phyloP scores from a whole-genome alignment of 257 asterid species.

The Striga asiatica region DNA sequence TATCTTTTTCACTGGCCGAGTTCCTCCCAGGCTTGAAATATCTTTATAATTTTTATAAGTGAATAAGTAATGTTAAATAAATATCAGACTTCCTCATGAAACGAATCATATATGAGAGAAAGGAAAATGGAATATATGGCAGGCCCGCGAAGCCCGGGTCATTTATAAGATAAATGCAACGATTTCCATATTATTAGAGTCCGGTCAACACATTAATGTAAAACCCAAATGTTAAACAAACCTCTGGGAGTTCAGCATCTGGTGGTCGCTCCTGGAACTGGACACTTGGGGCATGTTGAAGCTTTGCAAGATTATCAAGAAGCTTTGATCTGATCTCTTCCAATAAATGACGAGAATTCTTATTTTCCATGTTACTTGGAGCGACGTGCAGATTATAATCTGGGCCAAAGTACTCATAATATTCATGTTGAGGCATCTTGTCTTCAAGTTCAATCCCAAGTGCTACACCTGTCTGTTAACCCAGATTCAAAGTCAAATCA shows the following conservation, averaged over 20 bases:
- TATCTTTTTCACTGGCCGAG: neutral
- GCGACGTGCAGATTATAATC: conserved; percentile 57
- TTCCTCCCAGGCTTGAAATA: too few species aligned
- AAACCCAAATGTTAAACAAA: conserved; percentile 21
- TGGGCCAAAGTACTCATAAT: conserved; percentile 58
- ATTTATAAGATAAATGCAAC: neutral
- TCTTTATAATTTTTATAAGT: neutral
- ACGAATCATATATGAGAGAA: neutral
- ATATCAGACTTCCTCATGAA: neutral
- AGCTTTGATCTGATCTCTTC: conserved; percentile 50
- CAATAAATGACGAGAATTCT: conserved; percentile 43
- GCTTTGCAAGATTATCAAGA: conserved; percentile 52
- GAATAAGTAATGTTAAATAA: neutral
- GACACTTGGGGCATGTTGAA: conserved; percentile 65
- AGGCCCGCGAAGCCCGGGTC: neutral
- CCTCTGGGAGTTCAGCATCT: conserved; percentile 49
- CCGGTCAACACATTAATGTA: neutral
- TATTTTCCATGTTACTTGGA: conserved; percentile 63
- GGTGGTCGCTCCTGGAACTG: conserved; percentile 68
- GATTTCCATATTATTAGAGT: neutral
- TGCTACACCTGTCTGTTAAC: conserved; percentile 53
- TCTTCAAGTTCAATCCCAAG: conserved; percentile 57
- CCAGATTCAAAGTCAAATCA: conserved; percentile 15
- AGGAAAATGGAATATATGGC: neutral
- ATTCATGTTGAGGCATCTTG: conserved; percentile 62